Conservation (phyloP, 306 rosid genomes). For the Biancaea sappan region DNA sequence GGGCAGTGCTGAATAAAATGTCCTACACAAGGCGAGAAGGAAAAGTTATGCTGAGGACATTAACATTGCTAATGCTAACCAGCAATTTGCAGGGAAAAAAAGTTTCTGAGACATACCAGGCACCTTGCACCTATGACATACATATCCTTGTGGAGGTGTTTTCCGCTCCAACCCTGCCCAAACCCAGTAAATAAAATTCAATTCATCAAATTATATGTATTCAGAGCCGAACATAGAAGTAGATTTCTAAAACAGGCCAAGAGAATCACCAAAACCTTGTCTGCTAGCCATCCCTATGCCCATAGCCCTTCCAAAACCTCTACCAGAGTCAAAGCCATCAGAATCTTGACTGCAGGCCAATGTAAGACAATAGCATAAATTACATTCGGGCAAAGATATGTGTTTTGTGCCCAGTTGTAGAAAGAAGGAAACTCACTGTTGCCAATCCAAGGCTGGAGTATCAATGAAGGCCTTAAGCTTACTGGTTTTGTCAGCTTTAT, state of each 20-base stretch:
- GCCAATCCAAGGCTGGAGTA: conserved; percentile 90
- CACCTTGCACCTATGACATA: conserved; percentile 91
- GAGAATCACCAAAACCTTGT: conserved; percentile 77
- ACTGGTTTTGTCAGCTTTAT: conserved; percentile 81
- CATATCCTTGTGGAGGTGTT: conserved; percentile 95
- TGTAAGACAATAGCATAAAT: conserved; percentile 4
- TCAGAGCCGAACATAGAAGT: conserved; percentile 13
- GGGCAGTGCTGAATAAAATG: conserved; percentile 98
- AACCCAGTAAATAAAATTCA: conserved; percentile 35
- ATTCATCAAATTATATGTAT: neutral
- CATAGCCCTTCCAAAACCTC: conserved; percentile 83
- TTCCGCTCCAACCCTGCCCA: conserved; percentile 74
- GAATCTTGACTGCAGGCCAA: conserved; percentile 75
- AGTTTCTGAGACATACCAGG: conserved; percentile 67
- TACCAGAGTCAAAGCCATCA: conserved; percentile 66
- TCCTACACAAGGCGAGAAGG: conserved; percentile 49
- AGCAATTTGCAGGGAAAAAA: conserved; percentile 26
- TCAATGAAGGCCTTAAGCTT: conserved; percentile 86
- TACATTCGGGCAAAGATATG: neutral
- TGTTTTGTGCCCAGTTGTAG: neutral
- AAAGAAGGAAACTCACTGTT: conserved; percentile 55
- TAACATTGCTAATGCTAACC: conserved; percentile 10
- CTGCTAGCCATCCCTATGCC: conserved; percentile 83
- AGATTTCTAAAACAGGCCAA: conserved; percentile 11
- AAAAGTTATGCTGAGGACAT: conserved; percentile 9